Conservation (phyloP, 2,329 filamentous ascomycete species). For the Monosporascus cannonballus region DNA sequence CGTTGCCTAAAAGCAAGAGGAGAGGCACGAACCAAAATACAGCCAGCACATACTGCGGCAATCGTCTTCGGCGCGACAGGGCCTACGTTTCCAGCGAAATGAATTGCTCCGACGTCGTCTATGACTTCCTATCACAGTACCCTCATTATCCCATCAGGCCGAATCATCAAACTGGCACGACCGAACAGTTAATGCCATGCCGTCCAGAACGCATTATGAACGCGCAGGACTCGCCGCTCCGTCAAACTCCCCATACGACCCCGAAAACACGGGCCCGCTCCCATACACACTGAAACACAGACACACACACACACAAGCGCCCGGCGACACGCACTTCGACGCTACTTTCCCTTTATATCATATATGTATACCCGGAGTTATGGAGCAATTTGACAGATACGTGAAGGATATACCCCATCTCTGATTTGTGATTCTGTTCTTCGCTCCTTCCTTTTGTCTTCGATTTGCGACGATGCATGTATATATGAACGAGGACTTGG, state of each 20-base stretch:
- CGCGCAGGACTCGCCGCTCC: too few species aligned
- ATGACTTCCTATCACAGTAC: background rate
- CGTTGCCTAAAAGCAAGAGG: too few species aligned
- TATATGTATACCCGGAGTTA: background rate
- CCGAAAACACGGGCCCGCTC: too few species aligned
- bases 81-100: background rate
- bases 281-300: too few species aligned
- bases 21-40: too few species aligned
- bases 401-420: conserved; percentile 1
- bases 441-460: background rate
- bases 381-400: background rate
- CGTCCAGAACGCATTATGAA: too few species aligned
- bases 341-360: too few species aligned
- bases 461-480: background rate
- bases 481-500: background rate
- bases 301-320: too few species aligned
- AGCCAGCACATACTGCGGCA: too few species aligned
- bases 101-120: background rate
- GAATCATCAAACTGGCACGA: background rate
- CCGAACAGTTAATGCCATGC: background rate
- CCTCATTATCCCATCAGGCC: too few species aligned
- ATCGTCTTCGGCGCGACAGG: background rate
- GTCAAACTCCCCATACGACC: too few species aligned
- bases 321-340: too few species aligned
- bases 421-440: background rate